These are phyloP conservation scores for Plasmodium ovale DNA, from an alignment of 169 alveolate genomes.

Conservation along the genomic window DNA sequence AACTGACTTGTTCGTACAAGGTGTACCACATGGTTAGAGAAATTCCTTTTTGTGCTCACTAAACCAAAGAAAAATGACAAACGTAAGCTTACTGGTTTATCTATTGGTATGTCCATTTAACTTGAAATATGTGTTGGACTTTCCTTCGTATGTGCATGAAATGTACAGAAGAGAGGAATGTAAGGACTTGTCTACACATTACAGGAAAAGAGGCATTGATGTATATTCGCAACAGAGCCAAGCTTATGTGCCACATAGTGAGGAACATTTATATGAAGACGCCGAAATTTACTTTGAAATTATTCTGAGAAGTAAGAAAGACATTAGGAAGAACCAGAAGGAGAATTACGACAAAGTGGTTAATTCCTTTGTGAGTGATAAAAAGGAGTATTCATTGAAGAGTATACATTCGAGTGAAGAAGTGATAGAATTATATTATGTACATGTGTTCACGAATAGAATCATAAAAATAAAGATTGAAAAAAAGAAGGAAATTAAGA, in stretches of 20 bases:
- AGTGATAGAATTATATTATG: slow-evolving; percentile 1
- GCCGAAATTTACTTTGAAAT: slow-evolving; percentile 15
- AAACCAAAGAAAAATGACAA: slow-evolving; percentile 5
- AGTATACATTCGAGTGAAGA: neutral
- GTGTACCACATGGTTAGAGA: no score
- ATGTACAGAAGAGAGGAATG: neutral
- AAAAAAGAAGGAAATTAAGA: neutral
- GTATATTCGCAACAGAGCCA: neutral
- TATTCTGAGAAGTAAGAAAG: slow-evolving; percentile 6
- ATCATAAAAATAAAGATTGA: slow-evolving; percentile 13
- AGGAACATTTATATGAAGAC: slow-evolving; percentile 19
- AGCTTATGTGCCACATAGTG: neutral
- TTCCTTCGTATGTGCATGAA: slow-evolving; percentile 5
- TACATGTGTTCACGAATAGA: neutral
- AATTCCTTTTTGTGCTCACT: no score
- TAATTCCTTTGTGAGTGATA: neutral
- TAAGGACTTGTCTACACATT: slow-evolving; percentile 11
- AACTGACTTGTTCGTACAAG: no score
- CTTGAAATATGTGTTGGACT: slow-evolving; percentile 26
- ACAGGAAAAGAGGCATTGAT: neutral
- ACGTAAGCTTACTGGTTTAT: slow-evolving; percentile 23
- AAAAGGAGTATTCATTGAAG: neutral
- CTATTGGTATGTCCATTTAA: slow-evolving; percentile 50
- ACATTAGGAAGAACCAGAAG: slow-evolving; percentile 5
- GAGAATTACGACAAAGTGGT: slow-evolving; percentile 10